A percentile compares a stretch with the other conserved stretches of the same genome.
Evolutionary conservation across 1,139 yeast genomes (phyloP).

Genomic region (Candida smagusa): DNA sequence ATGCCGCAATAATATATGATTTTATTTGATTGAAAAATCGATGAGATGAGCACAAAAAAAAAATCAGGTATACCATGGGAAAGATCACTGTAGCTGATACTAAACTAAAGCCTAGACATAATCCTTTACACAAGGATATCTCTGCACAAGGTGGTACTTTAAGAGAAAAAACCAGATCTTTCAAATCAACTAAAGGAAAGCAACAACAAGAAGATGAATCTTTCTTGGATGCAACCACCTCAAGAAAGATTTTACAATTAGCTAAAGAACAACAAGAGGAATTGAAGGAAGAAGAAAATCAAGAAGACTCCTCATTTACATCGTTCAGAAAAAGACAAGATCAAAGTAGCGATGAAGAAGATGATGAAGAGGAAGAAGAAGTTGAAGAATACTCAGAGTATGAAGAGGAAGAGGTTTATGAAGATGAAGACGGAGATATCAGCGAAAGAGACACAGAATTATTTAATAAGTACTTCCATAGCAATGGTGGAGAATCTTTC

Average conservation of each 20-base stretch:
- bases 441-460: constrained; percentile 70
- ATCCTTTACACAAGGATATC: constrained; percentile 75
- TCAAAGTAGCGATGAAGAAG: constrained; percentile 25
- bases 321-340: constrained; percentile 24
- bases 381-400: constrained; percentile 48
- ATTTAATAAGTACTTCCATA: constrained; percentile 62
- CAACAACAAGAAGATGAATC: constrained; percentile 53
- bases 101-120: constrained; percentile 59
- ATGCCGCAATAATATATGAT: background rate
- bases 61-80: constrained; percentile 48
- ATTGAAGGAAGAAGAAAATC: constrained; percentile 60
- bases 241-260: constrained; percentile 80
- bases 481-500: constrained; percentile 43
- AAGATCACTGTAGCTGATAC: constrained; percentile 51
- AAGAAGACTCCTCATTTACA: constrained; percentile 10
- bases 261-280: constrained; percentile 95
- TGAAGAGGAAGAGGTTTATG: constrained; percentile 40
- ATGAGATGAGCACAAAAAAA: constrained; percentile 6
- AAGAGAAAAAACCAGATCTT: constrained; percentile 37
- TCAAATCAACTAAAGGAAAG: constrained; percentile 19
- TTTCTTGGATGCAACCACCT: constrained; percentile 74
- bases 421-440: constrained; percentile 58
- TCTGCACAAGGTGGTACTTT: constrained; percentile 70
- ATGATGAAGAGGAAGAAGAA: constrained; percentile 29
- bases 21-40: background rate